phyloP scores from a whole-genome alignment of 495 filamentous ascomycete genomes.

The Daldinia vernicosa region DNA sequence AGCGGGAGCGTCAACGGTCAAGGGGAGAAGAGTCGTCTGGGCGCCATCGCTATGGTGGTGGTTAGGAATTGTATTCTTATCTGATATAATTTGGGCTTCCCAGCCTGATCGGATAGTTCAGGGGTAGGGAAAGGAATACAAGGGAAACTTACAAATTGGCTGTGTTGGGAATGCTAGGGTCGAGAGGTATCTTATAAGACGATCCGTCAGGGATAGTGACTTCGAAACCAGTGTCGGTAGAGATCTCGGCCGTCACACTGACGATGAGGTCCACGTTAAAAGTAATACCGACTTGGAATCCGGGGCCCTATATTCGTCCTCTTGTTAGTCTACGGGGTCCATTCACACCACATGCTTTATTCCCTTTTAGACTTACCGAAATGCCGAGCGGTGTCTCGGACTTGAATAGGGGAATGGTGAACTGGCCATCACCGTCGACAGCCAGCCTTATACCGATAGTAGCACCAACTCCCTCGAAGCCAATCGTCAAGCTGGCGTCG shows the following conservation, averaged over 20 bases:
- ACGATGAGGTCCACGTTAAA: conserved; percentile 45
- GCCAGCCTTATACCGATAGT: conserved; percentile 32
- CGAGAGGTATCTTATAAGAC: conserved; percentile 40
- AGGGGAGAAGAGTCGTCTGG: conserved; percentile 43
- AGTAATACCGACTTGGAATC: conserved; percentile 44
- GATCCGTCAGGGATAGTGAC: conserved; percentile 46
- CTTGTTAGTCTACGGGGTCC: background rate
- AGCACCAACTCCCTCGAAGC: conserved; percentile 41
- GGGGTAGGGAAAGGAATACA: background rate
- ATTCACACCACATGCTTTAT: background rate
- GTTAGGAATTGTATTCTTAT: conserved; percentile 4
- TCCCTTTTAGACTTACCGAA: conserved; percentile 19
- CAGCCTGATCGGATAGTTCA: background rate
- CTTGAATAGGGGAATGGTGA: conserved; percentile 32
- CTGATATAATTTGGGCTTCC: background rate
- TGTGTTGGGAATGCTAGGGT: conserved; percentile 25
- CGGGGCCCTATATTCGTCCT: conserved; percentile 30
- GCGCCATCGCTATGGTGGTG: conserved; percentile 35
- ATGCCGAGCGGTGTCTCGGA: conserved; percentile 41
- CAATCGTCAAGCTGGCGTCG: conserved; percentile 35
- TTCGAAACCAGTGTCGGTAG: conserved; percentile 44
- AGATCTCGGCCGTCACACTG: conserved; percentile 33
- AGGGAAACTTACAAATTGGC: conserved; percentile 42
- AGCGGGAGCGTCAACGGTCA: conserved; percentile 35
- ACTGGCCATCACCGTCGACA: conserved; percentile 22